phyloP scores from a whole-genome alignment of 805 yeast genomes.

The Wickerhamiella kazuoi region DNA sequence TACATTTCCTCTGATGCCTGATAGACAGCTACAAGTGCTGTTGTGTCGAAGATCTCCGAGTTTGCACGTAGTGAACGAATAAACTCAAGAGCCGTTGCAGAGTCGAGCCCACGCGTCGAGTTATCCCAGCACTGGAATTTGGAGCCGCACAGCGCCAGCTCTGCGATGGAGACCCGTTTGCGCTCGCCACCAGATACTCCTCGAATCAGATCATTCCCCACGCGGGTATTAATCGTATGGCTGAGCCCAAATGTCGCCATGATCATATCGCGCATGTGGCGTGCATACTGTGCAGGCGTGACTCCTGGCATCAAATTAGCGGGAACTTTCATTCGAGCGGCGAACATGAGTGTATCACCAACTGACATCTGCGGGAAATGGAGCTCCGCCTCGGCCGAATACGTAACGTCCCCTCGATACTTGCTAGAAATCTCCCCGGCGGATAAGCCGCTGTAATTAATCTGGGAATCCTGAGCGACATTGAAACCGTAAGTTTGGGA shows the following conservation, averaged over 20 bases:
- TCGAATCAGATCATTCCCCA: conserved; percentile 43
- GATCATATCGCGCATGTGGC: conserved; percentile 28
- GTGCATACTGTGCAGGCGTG: conserved; percentile 31
- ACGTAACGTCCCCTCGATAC: conserved; percentile 32
- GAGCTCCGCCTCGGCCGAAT: conserved; percentile 33
- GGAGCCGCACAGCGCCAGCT: conserved; percentile 49
- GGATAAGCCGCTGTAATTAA: conserved; percentile 45
- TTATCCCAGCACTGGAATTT: conserved; percentile 58
- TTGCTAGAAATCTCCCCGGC: conserved; percentile 41
- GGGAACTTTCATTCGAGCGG: conserved; percentile 54
- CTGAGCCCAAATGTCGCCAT: conserved; percentile 40
- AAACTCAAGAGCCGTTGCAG: conserved; percentile 67
- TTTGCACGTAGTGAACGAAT: conserved; percentile 45
- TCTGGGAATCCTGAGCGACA: conserved; percentile 31
- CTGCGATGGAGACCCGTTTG: conserved; percentile 69
- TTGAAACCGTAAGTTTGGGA: conserved; percentile 33
- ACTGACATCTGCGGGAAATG: conserved; percentile 68
- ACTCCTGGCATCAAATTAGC: conserved; percentile 30
- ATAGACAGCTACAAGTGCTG: conserved; percentile 50
- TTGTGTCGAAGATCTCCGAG: conserved; percentile 34
- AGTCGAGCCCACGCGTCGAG: conserved; percentile 71
- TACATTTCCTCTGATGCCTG: conserved; percentile 54
- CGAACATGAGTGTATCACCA: conserved; percentile 52
- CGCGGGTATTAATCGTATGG: conserved; percentile 42
- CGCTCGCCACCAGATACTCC: conserved; percentile 79